These are phyloP conservation scores for Posidonia oceanica DNA, from an alignment of 116 monocot genomes.

Conservation along the genomic window DNA sequence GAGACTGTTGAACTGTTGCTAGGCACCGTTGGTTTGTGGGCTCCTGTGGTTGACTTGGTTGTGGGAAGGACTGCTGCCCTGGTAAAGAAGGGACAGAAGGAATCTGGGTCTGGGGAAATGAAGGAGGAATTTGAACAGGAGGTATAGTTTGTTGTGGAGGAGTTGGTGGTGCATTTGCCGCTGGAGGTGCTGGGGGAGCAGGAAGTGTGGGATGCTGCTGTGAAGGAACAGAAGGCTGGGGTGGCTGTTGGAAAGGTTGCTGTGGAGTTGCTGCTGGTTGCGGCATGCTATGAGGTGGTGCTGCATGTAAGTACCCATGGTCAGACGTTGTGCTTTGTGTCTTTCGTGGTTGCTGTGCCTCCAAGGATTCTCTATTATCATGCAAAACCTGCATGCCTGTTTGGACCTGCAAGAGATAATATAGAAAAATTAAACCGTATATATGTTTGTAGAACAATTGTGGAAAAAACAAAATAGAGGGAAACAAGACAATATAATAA, in stretches of 20 bases:
- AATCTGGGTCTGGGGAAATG: conserved; percentile 25
- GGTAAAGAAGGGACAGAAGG: conserved; percentile 37
- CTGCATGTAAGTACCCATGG: conserved; percentile 11
- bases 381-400: conserved; percentile 60
- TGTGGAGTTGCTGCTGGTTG: conserved; percentile 10
- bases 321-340: conserved; percentile 4
- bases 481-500: too few species aligned
- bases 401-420: conserved; percentile 46
- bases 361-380: conserved; percentile 57
- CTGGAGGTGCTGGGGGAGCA: conserved; percentile 16
- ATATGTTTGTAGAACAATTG: too few species aligned
- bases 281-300: conserved; percentile 10
- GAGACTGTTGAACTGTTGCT: conserved; percentile 6
- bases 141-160: conserved; percentile 29
- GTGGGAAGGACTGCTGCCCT: conserved; percentile 23
- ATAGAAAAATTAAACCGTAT: too few species aligned
- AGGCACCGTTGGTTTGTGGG: conserved; percentile 19
- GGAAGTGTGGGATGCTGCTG: conserved; percentile 14
- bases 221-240: conserved; percentile 10
- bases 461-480: too few species aligned
- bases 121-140: conserved; percentile 19
- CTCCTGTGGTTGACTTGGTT: conserved; percentile 28
- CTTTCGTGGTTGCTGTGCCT: conserved; percentile 17
- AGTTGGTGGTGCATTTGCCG: conserved; percentile 2
- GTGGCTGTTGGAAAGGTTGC: conserved; percentile 10